A percentile compares a stretch with the other conserved stretches of the same genome.
phyloP scores from a whole-genome alignment of 2,329 filamentous ascomycete genomes.

The Neonectria hederae region DNA sequence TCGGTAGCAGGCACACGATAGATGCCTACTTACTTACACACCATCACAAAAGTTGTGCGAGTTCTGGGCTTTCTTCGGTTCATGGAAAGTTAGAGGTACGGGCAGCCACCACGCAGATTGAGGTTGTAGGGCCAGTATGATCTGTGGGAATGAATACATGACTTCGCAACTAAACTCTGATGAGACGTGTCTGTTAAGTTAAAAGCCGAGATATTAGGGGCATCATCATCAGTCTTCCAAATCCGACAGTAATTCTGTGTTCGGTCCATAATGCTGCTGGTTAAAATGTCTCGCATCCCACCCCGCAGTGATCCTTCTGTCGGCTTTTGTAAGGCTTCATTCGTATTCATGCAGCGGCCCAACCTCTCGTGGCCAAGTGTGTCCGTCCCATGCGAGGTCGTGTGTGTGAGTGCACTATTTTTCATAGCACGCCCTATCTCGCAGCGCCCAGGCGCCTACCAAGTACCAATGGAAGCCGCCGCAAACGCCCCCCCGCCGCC shows the following conservation, averaged over 20 bases:
- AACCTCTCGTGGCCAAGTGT: slow-evolving; percentile 5
- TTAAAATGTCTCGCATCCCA: slow-evolving; percentile 15
- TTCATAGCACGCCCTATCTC: slow-evolving; percentile 14
- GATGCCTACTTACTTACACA: slow-evolving; percentile 9
- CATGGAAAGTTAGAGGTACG: neutral
- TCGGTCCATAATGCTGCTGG: neutral
- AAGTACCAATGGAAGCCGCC: slow-evolving; percentile 20
- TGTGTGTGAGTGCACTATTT: slow-evolving; percentile 22
- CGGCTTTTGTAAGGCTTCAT: slow-evolving; percentile 11
- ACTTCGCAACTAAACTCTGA: neutral
- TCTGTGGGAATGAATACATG: neutral
- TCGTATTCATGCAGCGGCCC: slow-evolving; percentile 18
- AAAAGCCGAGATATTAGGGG: neutral
- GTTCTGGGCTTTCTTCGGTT: slow-evolving; percentile 8
- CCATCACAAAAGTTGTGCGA: neutral
- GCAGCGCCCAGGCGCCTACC: slow-evolving; percentile 16
- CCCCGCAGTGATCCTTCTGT: slow-evolving; percentile 11
- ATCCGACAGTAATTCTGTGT: neutral
- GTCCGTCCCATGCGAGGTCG: neutral
- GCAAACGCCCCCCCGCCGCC: slow-evolving; percentile 32
- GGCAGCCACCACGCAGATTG: neutral
- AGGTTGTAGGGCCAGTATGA: slow-evolving; percentile 2
- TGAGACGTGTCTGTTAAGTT: neutral
- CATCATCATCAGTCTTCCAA: neutral
- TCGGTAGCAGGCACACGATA: neutral